Evolutionary conservation across 805 yeast species (phyloP).

Genomic region (Kazachstania psychrophila): DNA sequence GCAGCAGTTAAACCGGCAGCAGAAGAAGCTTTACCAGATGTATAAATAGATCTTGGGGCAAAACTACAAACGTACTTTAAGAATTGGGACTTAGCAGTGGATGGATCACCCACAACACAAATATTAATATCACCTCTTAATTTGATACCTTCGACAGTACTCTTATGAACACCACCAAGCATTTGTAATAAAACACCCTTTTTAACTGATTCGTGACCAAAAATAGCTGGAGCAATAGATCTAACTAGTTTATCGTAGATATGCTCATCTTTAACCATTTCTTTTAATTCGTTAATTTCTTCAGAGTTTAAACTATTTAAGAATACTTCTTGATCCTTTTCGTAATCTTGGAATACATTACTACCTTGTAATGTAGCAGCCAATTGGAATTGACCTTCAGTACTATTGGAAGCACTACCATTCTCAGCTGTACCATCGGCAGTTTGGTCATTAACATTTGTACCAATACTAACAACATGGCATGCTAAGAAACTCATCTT

Average conservation of each 20-base stretch:
- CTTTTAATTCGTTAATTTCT: conserved; percentile 76
- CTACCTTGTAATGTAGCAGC: conserved; percentile 23
- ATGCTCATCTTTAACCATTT: conserved; percentile 84
- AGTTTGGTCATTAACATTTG: conserved; percentile 14
- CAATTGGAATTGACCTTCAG: conserved; percentile 16
- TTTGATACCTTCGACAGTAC: conserved; percentile 87
- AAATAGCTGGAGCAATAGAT: conserved; percentile 92
- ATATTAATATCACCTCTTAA: conserved; percentile 94
- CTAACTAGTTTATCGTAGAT: conserved; percentile 75
- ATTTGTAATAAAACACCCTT: conserved; percentile 85
- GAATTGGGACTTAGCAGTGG: conserved; percentile 94
- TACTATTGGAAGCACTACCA: conserved; percentile 5
- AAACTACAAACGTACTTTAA: conserved; percentile 85
- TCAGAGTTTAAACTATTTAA: conserved; percentile 68
- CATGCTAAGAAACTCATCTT: conserved; percentile 86
- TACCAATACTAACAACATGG: conserved; percentile 63
- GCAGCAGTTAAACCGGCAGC: conserved; percentile 99
- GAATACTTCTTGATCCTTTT: conserved; percentile 71
- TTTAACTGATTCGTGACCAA: conserved; percentile 89
- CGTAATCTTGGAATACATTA: conserved; percentile 35
- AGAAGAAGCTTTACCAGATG: conserved; percentile 96
- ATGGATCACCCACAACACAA: conserved; percentile 96
- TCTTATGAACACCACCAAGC: conserved; percentile 91
- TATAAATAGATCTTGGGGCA: conserved; percentile 89
- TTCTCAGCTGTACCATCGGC: conserved; percentile 3